Evolutionary conservation across 2,329 filamentous ascomycete species (phyloP).

Genomic region (Allantophomopsis lycopodina): DNA sequence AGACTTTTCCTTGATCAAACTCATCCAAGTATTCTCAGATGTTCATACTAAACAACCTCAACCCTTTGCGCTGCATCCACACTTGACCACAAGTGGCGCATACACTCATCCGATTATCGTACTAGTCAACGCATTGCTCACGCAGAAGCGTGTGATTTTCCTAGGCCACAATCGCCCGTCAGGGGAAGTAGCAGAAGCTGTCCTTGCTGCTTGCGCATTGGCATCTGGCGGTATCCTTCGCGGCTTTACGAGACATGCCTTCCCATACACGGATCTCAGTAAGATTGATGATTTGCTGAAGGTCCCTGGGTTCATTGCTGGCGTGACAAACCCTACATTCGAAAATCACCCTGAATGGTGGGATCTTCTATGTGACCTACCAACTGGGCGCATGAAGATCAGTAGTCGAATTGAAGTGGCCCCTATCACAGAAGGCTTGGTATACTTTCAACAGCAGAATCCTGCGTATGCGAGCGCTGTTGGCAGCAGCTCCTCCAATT

Average conservation of each 20-base stretch:
- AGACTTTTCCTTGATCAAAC: slow-evolving; percentile 93
- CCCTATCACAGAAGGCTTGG: slow-evolving; percentile 67
- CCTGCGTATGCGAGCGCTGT: slow-evolving; percentile 37
- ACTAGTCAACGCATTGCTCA: slow-evolving; percentile 84
- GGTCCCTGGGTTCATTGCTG: slow-evolving; percentile 93
- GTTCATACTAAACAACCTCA: slow-evolving; percentile 73
- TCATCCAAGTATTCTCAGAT: slow-evolving; percentile 87
- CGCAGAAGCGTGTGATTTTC: slow-evolving; percentile 93
- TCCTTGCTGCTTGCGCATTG: slow-evolving; percentile 88
- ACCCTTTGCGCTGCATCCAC: slow-evolving; percentile 74
- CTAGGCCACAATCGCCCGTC: slow-evolving; percentile 91
- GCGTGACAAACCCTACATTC: slow-evolving; percentile 94
- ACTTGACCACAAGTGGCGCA: slow-evolving; percentile 83
- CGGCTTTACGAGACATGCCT: slow-evolving; percentile 90
- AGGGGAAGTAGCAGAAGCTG: slow-evolving; percentile 93
- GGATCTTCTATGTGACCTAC: slow-evolving; percentile 90
- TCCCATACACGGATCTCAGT: slow-evolving; percentile 94
- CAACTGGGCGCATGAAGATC: slow-evolving; percentile 87
- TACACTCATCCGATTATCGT: slow-evolving; percentile 92
- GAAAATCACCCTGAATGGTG: slow-evolving; percentile 95
- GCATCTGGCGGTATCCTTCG: slow-evolving; percentile 84
- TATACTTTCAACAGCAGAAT: slow-evolving; percentile 79
- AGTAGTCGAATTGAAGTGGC: slow-evolving; percentile 76
- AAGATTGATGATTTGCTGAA: slow-evolving; percentile 95
- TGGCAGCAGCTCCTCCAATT: slow-evolving; percentile 19